Evolutionary conservation across 129 eudicot species (phyloP).

Genomic region (Mikania micrantha): DNA sequence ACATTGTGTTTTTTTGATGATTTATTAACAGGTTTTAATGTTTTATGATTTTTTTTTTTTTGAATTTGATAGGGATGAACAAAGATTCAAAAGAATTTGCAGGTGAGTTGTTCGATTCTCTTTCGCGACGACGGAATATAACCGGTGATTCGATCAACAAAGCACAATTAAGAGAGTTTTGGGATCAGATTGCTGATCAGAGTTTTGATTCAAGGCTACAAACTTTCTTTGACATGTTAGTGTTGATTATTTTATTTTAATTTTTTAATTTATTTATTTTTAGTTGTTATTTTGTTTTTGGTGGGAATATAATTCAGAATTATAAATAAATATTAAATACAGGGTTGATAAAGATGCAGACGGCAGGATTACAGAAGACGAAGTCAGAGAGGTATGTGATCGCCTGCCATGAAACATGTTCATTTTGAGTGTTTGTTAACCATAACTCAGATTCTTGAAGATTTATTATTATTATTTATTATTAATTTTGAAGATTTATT

Average conservation of each 20-base stretch:
- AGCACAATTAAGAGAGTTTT: conserved; percentile 49
- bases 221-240: conserved; percentile 74
- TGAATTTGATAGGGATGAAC: conserved; percentile 44
- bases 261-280: not conserved
- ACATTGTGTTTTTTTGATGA: no score
- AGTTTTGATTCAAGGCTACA: conserved; percentile 76
- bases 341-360: conserved; percentile 94
- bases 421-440: no score
- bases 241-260: not conserved
- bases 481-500: no score
- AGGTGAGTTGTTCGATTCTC: conserved; percentile 58
- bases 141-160: conserved; percentile 43
- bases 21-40: not conserved
- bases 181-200: conserved; percentile 66
- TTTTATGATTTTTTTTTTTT: not conserved
- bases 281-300: not conserved
- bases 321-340: not conserved
- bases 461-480: no score
- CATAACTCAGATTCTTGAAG: no score
- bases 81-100: conserved; percentile 61
- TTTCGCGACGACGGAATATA: conserved; percentile 41
- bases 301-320: conserved; percentile 4
- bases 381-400: conserved; percentile 81
- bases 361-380: conserved; percentile 80
- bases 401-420: no score